Evolutionary conservation across 306 rosid species (phyloP), one percentile per base, ranked within the genome.

Genomic region (Cicer cuneatum): DNA sequence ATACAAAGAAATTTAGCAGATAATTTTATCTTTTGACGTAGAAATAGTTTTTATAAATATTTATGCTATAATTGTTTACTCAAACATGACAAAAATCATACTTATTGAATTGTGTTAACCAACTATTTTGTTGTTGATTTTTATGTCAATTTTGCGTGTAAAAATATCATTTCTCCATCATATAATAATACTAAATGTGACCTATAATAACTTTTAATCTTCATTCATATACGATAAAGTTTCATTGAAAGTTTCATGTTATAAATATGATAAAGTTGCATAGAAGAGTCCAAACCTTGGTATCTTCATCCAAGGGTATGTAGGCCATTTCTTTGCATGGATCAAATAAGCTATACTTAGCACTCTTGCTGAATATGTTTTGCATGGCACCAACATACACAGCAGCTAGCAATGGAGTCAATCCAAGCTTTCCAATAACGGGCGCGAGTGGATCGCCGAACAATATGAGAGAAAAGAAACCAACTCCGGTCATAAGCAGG

Each of bases 251-350:
- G 24, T 67, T 68, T 35, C 9, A 16, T 14, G 48, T 62, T 7
- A 45, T 21, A 46, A 42, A 41, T 15, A 69, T 57, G 12, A 58
- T 8, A 74, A 16, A 51, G 58, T 66, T 66, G 69, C 12, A 49
- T 75, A 53, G 5, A 79, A 66, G 58, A 38, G 72, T 52, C 1
- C 85, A 77, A 80, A 92, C 97, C 97, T 92, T 92, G 68, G 97
- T 92, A 86, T 92, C 97, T 83, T 95, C 99, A 4, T 95, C 99
- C 81, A 95, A 84, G 45, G 99, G 99, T 80, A 95, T 95, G 77
- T 95, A 95, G 40, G 99, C 99, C 99, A 95, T 95, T 83, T 95
- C 99, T 80, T 95, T 95, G 87, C 99, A 95, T 0, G 99, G 99
- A 78, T 95, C 99, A 33, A 95, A 95, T 69, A 95, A 86, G 66